Conservation (phyloP, 495 filamentous ascomycete genomes). For the Lichina pygmaea region DNA sequence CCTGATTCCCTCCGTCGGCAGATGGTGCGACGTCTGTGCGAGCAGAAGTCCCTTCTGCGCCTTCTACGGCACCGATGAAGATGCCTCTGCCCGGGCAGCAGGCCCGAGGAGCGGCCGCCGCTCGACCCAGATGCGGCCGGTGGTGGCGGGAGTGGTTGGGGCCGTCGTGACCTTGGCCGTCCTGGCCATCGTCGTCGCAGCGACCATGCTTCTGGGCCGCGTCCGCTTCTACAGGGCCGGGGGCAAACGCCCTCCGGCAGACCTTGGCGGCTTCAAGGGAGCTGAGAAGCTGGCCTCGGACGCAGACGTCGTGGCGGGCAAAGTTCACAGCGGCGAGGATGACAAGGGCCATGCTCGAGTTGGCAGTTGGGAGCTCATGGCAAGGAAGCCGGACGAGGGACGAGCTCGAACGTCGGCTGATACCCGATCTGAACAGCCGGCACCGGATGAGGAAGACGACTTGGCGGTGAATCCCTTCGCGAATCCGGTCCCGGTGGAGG, state of each 20-base stretch:
- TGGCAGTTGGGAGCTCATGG: slow-evolving; percentile 26
- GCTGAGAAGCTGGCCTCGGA: slow-evolving; percentile 21
- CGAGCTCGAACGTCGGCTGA: too few species aligned
- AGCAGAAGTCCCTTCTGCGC: slow-evolving; percentile 32
- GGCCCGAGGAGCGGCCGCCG: neutral
- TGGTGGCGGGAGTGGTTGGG: slow-evolving; percentile 28
- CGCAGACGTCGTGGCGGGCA: slow-evolving; percentile 16
- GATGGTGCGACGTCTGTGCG: slow-evolving; percentile 50
- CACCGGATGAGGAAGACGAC: neutral
- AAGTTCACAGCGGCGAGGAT: slow-evolving; percentile 4
- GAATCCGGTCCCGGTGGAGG: neutral
- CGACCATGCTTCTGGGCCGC: slow-evolving; percentile 16
- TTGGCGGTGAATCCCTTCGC: neutral
- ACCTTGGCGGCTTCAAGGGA: slow-evolving; percentile 21
- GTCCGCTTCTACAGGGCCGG: slow-evolving; percentile 10
- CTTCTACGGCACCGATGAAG: slow-evolving; percentile 7
- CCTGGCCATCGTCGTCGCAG: slow-evolving; percentile 10
- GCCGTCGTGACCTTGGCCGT: slow-evolving; percentile 18
- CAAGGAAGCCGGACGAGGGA: neutral
- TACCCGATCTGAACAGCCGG: neutral
- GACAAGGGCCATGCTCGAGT: slow-evolving; percentile 18
- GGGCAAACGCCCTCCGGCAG: slow-evolving; percentile 2
- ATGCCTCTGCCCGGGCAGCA: slow-evolving; percentile 1
- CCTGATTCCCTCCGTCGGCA: slow-evolving; percentile 24
- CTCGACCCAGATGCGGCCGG: slow-evolving; percentile 11